A percentile compares a stretch with the other conserved stretches of the same genome.
phyloP scores from a whole-genome alignment of 2,329 filamentous ascomycete species.

The Phaeosphaeria sp. region DNA sequence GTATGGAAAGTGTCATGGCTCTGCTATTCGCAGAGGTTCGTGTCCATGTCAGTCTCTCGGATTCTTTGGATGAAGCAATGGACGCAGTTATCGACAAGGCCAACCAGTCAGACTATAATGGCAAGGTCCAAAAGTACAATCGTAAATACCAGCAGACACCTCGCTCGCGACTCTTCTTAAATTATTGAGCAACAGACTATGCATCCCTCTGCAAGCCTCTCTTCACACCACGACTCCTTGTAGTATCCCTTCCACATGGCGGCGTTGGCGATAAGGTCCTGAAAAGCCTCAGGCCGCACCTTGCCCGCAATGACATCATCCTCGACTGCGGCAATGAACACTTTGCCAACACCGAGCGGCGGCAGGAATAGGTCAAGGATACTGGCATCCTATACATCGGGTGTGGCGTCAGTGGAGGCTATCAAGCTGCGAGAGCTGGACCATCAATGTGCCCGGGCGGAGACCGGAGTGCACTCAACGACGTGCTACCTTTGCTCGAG shows the following conservation, averaged over 20 bases:
- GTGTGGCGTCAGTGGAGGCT: slow-evolving; percentile 72
- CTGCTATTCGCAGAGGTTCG: slow-evolving; percentile 65
- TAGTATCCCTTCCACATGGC: slow-evolving; percentile 62
- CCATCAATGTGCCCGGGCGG: slow-evolving; percentile 73
- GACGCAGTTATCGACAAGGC: slow-evolving; percentile 52
- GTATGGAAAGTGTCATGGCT: slow-evolving; percentile 67
- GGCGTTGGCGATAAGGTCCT: slow-evolving; percentile 56
- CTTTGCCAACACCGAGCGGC: slow-evolving; percentile 67
- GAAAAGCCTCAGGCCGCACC: slow-evolving; percentile 55
- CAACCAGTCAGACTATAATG: slow-evolving; percentile 48
- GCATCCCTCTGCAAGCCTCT: slow-evolving; percentile 58
- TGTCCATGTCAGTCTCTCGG: slow-evolving; percentile 61
- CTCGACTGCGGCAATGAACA: slow-evolving; percentile 74
- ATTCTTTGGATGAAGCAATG: slow-evolving; percentile 59
- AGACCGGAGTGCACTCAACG: slow-evolving; percentile 62
- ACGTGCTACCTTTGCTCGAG: slow-evolving; percentile 66
- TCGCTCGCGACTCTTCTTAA: background rate
- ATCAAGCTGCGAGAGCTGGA: slow-evolving; percentile 69
- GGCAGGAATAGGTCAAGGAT: slow-evolving; percentile 63
- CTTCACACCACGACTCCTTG: slow-evolving; percentile 56
- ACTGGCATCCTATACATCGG: slow-evolving; percentile 71
- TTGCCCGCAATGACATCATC: slow-evolving; percentile 69
- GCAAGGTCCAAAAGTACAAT: slow-evolving; percentile 49
- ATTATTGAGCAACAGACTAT: slow-evolving; percentile 51
- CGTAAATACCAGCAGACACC: slow-evolving; percentile 15